These are phyloP conservation scores for Striga asiatica DNA, from an alignment of 257 asterid species.

Conservation along the genomic window DNA sequence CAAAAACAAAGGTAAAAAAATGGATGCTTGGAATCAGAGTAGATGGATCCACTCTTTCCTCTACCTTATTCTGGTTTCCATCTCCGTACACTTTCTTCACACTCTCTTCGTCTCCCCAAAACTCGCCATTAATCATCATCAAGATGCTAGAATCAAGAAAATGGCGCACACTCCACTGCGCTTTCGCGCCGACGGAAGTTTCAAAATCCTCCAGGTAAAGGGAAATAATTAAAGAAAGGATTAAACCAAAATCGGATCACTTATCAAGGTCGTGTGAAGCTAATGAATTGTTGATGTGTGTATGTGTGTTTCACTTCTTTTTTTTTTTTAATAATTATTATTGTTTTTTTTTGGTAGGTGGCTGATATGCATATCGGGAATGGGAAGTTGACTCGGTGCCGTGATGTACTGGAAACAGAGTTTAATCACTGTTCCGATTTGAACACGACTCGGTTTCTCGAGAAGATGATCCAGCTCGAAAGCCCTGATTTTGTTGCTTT, in stretches of 20 bases:
- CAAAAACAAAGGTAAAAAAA: neutral
- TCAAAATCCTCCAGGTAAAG: slow-evolving; percentile 86
- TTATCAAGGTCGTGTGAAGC: too few relatives aligned
- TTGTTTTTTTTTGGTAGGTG: slow-evolving; percentile 30
- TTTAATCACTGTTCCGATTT: slow-evolving; percentile 62
- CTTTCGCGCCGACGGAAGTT: slow-evolving; percentile 72
- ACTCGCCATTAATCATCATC: slow-evolving; percentile 31
- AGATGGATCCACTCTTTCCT: slow-evolving; percentile 44
- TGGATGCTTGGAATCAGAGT: slow-evolving; percentile 18
- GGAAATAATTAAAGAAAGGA: neutral
- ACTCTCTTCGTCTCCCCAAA: slow-evolving; percentile 31
- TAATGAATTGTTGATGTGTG: too few relatives aligned
- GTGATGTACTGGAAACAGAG: slow-evolving; percentile 68
- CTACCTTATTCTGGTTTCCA: slow-evolving; percentile 25
- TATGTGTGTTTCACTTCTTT: too few relatives aligned
- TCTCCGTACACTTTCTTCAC: slow-evolving; percentile 31
- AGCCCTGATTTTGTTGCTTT: slow-evolving; percentile 91
- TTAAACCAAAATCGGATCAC: too few relatives aligned
- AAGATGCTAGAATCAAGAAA: slow-evolving; percentile 40
- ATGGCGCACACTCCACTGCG: slow-evolving; percentile 51
- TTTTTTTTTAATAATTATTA: neutral
- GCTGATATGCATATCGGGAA: slow-evolving; percentile 98
- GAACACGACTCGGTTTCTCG: slow-evolving; percentile 65
- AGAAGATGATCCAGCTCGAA: slow-evolving; percentile 62
- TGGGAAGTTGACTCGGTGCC: slow-evolving; percentile 73